Evolutionary conservation across 148 eudicot genomes (phyloP).

Genomic region (Rheum nobile): DNA sequence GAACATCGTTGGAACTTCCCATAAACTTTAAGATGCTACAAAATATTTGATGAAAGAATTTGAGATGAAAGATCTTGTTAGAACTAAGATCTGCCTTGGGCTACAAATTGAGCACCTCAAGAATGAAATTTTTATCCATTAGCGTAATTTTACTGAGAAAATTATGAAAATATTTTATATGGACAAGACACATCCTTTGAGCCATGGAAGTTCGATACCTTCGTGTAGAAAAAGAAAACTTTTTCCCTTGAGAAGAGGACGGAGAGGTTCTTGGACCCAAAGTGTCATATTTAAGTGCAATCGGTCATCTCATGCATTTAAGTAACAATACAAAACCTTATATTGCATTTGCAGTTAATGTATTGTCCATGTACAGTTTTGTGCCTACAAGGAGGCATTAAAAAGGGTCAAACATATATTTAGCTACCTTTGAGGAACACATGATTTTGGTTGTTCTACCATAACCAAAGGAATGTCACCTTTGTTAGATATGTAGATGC

Average conservation of each 20-base stretch:
- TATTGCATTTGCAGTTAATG: neutral
- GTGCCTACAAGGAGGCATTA: neutral
- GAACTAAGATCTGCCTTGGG: neutral
- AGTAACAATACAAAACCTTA: neutral
- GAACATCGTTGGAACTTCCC: too few species aligned
- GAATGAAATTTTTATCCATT: neutral
- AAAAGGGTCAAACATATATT: too few species aligned
- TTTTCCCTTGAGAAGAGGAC: neutral
- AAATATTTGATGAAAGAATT: neutral
- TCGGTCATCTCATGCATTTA: neutral
- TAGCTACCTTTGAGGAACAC: too few species aligned
- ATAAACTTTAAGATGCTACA: too few species aligned
- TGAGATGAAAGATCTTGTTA: neutral
- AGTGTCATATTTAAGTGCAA: neutral
- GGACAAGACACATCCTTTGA: neutral
- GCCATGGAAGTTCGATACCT: too few species aligned
- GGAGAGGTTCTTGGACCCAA: neutral
- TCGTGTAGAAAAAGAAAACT: neutral
- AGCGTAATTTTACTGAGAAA: neutral
- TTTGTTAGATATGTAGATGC: too few species aligned
- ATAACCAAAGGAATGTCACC: too few species aligned
- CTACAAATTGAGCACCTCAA: neutral
- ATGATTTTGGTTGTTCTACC: too few species aligned
- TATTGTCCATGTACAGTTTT: neutral
- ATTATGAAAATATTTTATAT: neutral